Evolutionary conservation across 2,329 filamentous ascomycete genomes (phyloP).

Genomic region (Cordyceps sp.): DNA sequence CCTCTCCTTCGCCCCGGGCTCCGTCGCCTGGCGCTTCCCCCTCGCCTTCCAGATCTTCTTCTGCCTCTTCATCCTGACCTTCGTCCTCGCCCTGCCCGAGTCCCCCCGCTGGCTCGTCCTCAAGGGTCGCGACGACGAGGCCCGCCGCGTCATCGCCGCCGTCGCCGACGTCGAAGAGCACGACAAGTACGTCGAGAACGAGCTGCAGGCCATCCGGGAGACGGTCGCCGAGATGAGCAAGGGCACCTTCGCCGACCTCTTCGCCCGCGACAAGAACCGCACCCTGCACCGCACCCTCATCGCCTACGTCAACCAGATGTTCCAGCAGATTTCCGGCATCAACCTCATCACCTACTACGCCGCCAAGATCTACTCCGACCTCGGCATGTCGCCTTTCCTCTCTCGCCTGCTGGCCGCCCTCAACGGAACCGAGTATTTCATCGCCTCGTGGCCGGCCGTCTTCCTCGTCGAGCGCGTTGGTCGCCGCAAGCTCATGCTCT

Average conservation of each 20-base stretch:
- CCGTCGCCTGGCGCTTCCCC: constrained; percentile 39
- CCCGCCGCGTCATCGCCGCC: constrained; percentile 27
- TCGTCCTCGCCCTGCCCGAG: constrained; percentile 36
- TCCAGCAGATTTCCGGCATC: constrained; percentile 48
- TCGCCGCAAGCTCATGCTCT: constrained; percentile 54
- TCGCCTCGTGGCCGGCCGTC: constrained; percentile 44
- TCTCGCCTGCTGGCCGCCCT: constrained; percentile 37
- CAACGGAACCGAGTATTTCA: constrained; percentile 33
- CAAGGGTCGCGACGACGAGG: constrained; percentile 29
- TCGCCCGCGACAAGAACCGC: constrained; percentile 39
- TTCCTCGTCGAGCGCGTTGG: constrained; percentile 51
- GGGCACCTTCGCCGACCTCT: constrained; percentile 39
- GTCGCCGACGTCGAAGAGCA: constrained; percentile 36
- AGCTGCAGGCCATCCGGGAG: constrained; percentile 44
- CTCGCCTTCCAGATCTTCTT: constrained; percentile 38
- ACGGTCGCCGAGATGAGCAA: constrained; percentile 55
- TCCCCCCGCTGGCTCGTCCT: constrained; percentile 31
- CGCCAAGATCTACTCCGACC: constrained; percentile 37
- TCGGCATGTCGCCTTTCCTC: constrained; percentile 34
- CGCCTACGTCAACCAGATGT: constrained; percentile 44
- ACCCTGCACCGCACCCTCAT: constrained; percentile 41
- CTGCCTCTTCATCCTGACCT: constrained; percentile 36
- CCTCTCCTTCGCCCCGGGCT: constrained; percentile 28
- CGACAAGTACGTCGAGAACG: constrained; percentile 39
- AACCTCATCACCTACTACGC: constrained; percentile 49